A percentile compares a stretch with the other conserved stretches of the same genome.
Conservation (phyloP, 805 yeast species). For the Saturnispora galanensis region DNA sequence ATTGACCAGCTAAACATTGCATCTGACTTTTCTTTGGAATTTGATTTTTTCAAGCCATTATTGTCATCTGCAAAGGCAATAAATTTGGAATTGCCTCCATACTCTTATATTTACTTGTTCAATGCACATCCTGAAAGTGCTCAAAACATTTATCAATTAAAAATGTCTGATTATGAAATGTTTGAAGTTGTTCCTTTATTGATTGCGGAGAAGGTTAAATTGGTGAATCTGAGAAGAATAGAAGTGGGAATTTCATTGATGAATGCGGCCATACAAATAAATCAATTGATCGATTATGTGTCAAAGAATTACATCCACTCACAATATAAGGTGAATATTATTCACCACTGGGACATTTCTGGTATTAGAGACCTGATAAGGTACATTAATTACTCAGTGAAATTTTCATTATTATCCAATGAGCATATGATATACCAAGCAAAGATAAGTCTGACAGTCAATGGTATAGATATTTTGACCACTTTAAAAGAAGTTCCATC, state of each 20-base stretch:
- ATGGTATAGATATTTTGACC: background rate
- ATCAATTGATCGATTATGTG: background rate
- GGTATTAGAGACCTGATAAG: background rate
- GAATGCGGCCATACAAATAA: background rate
- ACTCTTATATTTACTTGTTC: constrained; percentile 1
- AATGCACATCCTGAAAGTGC: background rate
- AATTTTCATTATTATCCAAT: background rate
- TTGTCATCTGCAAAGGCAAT: background rate
- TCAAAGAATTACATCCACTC: background rate
- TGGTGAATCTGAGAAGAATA: constrained; percentile 1
- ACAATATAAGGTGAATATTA: background rate
- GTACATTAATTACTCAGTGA: background rate
- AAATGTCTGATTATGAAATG: background rate
- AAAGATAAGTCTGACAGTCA: background rate
- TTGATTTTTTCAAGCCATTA: background rate
- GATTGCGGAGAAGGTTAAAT: background rate
- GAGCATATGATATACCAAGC: background rate
- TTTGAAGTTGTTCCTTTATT: background rate
- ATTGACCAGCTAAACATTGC: background rate
- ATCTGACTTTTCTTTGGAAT: background rate
- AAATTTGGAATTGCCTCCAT: background rate
- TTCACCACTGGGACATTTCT: background rate
- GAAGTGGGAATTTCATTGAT: background rate
- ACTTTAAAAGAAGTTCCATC: background rate
- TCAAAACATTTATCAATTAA: background rate